Conservation (phyloP, 345 rosid genomes). For the Syzygium jambos region DNA sequence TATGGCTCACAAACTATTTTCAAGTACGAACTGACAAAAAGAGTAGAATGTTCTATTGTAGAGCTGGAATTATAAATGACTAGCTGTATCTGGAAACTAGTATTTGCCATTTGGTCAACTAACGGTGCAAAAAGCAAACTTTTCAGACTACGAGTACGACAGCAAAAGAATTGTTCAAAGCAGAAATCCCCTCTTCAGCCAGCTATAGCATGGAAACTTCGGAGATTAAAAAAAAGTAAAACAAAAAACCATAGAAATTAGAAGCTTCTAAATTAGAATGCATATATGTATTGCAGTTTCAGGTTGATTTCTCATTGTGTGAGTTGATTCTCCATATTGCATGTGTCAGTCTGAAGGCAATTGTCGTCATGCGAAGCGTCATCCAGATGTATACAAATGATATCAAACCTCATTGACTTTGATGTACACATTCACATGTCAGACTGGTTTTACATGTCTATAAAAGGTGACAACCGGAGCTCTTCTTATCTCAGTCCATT, state of each 20-base stretch:
- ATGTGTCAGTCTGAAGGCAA: not conserved
- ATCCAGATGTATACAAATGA: not conserved
- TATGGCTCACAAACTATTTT: no score
- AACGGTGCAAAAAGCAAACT: not conserved
- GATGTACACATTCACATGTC: not conserved
- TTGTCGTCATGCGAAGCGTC: no score
- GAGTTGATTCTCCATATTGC: not conserved
- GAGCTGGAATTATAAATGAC: not conserved
- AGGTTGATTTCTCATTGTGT: not conserved
- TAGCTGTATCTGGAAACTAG: not conserved
- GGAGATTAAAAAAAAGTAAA: not conserved
- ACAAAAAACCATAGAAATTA: not conserved
- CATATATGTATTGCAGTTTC: not conserved
- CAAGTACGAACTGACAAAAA: not conserved
- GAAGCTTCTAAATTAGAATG: not conserved
- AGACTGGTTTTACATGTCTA: not conserved
- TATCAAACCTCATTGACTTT: not conserved
- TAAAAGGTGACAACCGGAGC: not conserved
- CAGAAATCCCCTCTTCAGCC: no score
- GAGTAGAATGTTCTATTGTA: not conserved
- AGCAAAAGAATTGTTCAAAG: not conserved
- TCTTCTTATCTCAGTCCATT: not conserved
- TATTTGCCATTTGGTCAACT: not conserved
- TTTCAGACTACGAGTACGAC: not conserved
- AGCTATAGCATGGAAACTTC: not conserved